Evolutionary conservation across 352 stramenopile genomes (phyloP), one percentile per base, ranked within the genome.

Genomic region (Phytophthora meadii): DNA sequence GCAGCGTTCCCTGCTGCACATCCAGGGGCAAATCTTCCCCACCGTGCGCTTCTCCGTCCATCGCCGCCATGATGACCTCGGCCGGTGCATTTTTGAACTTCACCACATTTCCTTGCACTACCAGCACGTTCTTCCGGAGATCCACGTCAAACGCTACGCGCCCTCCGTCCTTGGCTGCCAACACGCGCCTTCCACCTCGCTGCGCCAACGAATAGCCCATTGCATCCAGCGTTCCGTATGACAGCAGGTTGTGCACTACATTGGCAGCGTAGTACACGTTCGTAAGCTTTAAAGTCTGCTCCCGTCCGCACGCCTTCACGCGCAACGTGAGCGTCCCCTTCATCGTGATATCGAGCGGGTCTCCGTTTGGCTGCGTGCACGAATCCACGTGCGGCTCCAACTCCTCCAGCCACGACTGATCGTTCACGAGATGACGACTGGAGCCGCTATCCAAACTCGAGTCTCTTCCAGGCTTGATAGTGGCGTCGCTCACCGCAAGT

Each of bases 81-180:
- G 37, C 39, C 25, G 4, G 40, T 37, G 4, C 22, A 42, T 10
- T 19, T 39, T 6, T 8, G 15, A 22, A 59, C 52, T 2, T 50
- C 39, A 59, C 24, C 3, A 59, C 52, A 25, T 3, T 41, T 11
- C n/a, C 22, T 5, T 41, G 37, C 52, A 59, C 19, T 19, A 19
- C 19, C 19, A 19, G 19, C 19, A 19, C 19, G 19, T 19, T 19
- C 19, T 19, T 19, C 19, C 19, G 19, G 19, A 19, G 2, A 0
- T 49, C 52, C 3, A 50, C 52, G 22, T 59, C 40, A 10, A 59
- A 59, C 5, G 4, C 52, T 24, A 41, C 52, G 4, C 51, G 37
- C 40, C 37, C 52, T 8, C 40, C 52, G 2, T 51, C 10, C 52
- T 59, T 50, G 22, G 12, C 37, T 4, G 37, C 52, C 34, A 48